phyloP scores from a whole-genome alignment of 345 rosid species.

The Geranium rotundifolium region DNA sequence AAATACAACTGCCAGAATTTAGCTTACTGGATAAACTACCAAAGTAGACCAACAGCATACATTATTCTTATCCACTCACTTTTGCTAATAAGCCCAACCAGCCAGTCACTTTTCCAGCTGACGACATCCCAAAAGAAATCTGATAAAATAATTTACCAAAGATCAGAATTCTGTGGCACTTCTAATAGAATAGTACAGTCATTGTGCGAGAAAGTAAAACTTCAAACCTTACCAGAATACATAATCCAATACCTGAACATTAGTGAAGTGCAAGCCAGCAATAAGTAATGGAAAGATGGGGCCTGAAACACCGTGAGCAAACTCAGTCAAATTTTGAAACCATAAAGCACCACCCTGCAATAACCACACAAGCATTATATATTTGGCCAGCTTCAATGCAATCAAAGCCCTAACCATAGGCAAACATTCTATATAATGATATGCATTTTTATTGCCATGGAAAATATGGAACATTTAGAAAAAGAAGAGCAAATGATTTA shows the following conservation, averaged over 20 bases:
- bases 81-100: constrained; percentile 32
- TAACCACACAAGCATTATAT: constrained; percentile 6
- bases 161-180: constrained; percentile 3
- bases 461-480: no score
- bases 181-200: background rate
- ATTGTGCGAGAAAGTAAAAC: no score
- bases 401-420: background rate
- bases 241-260: constrained; percentile 50
- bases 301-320: constrained; percentile 53
- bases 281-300: constrained; percentile 60
- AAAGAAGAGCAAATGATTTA: no score
- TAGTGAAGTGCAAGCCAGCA: constrained; percentile 65
- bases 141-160: constrained; percentile 15
- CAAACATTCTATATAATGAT: background rate
- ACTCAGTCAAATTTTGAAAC: constrained; percentile 85
- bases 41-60: constrained; percentile 7
- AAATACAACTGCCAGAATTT: background rate
- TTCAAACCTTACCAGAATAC: background rate
- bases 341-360: constrained; percentile 91
- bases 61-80: constrained; percentile 32
- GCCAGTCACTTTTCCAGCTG: constrained; percentile 27
- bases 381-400: background rate
- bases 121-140: constrained; percentile 45
- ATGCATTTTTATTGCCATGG: background rate
- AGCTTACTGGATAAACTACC: background rate